Evolutionary conservation across 805 yeast species (phyloP).

Genomic region (Ogataea pini): DNA sequence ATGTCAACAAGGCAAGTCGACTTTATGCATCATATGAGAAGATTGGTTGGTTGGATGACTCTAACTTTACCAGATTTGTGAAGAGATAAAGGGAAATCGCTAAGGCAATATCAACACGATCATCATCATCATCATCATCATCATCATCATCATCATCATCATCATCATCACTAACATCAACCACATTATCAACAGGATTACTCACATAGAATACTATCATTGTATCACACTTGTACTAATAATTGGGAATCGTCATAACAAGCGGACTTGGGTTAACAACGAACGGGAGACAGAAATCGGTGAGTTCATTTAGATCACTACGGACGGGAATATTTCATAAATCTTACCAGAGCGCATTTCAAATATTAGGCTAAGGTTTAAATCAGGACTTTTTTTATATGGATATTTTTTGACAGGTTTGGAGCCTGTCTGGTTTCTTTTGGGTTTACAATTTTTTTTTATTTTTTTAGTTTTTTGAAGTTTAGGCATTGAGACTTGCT

Average conservation of each 20-base stretch:
- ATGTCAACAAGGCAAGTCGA: slow-evolving; percentile 93
- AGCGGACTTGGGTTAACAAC: slow-evolving; percentile 1
- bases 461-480: background rate
- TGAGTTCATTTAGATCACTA: background rate
- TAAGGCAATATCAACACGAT: background rate
- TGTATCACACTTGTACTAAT: slow-evolving; percentile 1
- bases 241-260: background rate
- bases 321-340: background rate
- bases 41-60: slow-evolving; percentile 89
- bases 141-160: background rate
- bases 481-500: slow-evolving; percentile 1
- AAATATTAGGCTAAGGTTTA: background rate
- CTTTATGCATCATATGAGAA: slow-evolving; percentile 86
- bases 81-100: slow-evolving; percentile 13
- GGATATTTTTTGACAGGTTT: background rate
- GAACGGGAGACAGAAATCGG: background rate
- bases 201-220: background rate
- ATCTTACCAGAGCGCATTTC: slow-evolving; percentile 1
- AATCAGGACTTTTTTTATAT: background rate
- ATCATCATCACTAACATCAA: background rate
- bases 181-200: background rate
- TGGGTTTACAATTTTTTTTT: no score
- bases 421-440: background rate
- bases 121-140: background rate
- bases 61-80: slow-evolving; percentile 47